phyloP scores from a whole-genome alignment of 805 yeast species.

The Candida quercuum region DNA sequence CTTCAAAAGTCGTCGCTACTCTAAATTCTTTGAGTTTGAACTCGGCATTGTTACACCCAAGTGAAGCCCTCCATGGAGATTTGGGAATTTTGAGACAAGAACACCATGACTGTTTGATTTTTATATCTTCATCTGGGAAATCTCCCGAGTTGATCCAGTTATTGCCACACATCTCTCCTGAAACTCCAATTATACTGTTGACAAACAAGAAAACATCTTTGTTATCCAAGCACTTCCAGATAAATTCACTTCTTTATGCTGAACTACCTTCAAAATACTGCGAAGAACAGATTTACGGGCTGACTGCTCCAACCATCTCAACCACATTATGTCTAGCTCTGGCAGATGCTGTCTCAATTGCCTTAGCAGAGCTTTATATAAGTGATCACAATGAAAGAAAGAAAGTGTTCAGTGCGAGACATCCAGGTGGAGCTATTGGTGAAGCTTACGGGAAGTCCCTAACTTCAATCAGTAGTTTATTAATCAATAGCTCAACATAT shows the following conservation, averaged over 20 bases:
- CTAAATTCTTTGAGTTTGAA: slow-evolving; percentile 72
- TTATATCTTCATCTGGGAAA: slow-evolving; percentile 77
- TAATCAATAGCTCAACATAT: slow-evolving; percentile 6
- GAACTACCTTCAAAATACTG: slow-evolving; percentile 51
- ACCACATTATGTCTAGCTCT: slow-evolving; percentile 71
- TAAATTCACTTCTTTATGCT: slow-evolving; percentile 51
- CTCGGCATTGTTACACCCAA: slow-evolving; percentile 67
- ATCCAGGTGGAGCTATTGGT: slow-evolving; percentile 93
- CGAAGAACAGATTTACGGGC: slow-evolving; percentile 61
- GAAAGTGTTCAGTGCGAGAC: slow-evolving; percentile 59
- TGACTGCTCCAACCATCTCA: slow-evolving; percentile 85
- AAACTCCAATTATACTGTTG: slow-evolving; percentile 52
- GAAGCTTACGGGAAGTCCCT: slow-evolving; percentile 28
- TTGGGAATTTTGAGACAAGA: slow-evolving; percentile 61
- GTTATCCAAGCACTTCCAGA: slow-evolving; percentile 45
- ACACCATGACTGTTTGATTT: slow-evolving; percentile 50
- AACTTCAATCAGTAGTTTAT: slow-evolving; percentile 24
- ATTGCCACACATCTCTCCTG: slow-evolving; percentile 46
- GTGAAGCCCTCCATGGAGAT: slow-evolving; percentile 90
- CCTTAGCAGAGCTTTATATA: slow-evolving; percentile 63
- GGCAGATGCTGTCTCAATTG: slow-evolving; percentile 74
- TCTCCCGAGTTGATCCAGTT: slow-evolving; percentile 64
- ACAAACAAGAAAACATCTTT: slow-evolving; percentile 58
- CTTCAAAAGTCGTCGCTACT: slow-evolving; percentile 74
- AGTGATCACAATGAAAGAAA: slow-evolving; percentile 49